Evolutionary conservation across 139 green algal species (phyloP).

Genomic region (Micractinium sp.): DNA sequence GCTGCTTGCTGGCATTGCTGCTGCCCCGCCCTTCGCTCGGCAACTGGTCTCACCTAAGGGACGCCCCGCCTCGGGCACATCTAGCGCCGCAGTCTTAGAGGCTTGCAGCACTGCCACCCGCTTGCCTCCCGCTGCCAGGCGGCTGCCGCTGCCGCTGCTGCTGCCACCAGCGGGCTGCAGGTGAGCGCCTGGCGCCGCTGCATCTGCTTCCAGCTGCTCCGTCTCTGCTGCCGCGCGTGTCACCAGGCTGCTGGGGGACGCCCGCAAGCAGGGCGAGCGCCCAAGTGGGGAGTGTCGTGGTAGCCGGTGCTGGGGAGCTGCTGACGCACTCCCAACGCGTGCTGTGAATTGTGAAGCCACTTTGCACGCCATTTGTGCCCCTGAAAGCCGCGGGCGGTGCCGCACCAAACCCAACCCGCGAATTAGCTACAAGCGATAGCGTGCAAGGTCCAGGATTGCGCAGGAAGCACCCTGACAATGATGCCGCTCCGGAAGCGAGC

Average conservation of each 20-base stretch:
- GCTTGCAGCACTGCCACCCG: constrained; percentile 45
- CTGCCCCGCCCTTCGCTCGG: background rate
- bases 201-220: background rate
- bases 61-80: constrained; percentile 22
- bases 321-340: background rate
- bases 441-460: too few species aligned
- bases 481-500: too few species aligned
- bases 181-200: background rate
- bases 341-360: background rate
- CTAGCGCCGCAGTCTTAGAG: constrained; percentile 24
- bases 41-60: constrained; percentile 28
- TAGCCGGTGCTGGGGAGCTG: background rate
- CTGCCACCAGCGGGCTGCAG: background rate
- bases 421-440: too few species aligned
- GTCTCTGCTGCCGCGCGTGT: background rate
- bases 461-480: too few species aligned
- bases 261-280: background rate
- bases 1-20: background rate
- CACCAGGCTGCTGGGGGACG: background rate
- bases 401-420: too few species aligned
- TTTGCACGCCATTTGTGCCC: background rate
- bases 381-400: too few species aligned
- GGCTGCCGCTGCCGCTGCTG: background rate
- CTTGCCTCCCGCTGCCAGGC: constrained; percentile 2
- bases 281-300: background rate